These are phyloP conservation scores for Lachancea dasiensis DNA, from an alignment of 805 yeast genomes.

Conservation along the genomic window DNA sequence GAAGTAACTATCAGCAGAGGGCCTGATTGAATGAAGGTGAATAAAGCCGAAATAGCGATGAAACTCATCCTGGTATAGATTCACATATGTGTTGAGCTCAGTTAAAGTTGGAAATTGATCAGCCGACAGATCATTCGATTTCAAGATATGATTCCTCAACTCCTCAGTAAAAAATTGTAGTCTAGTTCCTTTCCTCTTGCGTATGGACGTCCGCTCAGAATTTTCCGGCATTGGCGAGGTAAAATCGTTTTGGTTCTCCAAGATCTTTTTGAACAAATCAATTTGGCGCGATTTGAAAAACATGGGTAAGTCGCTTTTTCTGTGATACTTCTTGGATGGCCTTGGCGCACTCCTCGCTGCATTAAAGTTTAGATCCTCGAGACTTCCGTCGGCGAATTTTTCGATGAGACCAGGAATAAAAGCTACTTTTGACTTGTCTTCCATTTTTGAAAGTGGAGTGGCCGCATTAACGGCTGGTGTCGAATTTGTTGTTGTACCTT, in stretches of 20 bases:
- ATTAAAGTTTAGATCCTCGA: too few species aligned
- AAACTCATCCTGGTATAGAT: conserved; percentile 71
- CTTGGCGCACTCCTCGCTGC: not conserved
- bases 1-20: conserved; percentile 52
- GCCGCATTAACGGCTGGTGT: conserved; percentile 5
- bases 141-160: conserved; percentile 49
- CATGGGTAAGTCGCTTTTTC: conserved; percentile 43
- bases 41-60: conserved; percentile 80
- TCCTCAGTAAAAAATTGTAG: conserved; percentile 43
- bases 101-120: conserved; percentile 67
- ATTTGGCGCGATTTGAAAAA: conserved; percentile 61
- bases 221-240: conserved; percentile 6
- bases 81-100: conserved; percentile 70
- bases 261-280: conserved; percentile 50
- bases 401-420: not conserved
- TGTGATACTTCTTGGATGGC: not conserved
- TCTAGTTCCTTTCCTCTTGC: conserved; percentile 7
- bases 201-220: conserved; percentile 3
- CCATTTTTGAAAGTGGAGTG: not conserved
- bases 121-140: conserved; percentile 45
- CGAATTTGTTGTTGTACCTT: conserved; percentile 5
- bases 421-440: not conserved
- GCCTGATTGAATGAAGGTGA: conserved; percentile 58
- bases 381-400: not conserved
- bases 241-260: conserved; percentile 11